phyloP scores from a whole-genome alignment of 495 filamentous ascomycete genomes.

The Aspergillus carlsbadensis region DNA sequence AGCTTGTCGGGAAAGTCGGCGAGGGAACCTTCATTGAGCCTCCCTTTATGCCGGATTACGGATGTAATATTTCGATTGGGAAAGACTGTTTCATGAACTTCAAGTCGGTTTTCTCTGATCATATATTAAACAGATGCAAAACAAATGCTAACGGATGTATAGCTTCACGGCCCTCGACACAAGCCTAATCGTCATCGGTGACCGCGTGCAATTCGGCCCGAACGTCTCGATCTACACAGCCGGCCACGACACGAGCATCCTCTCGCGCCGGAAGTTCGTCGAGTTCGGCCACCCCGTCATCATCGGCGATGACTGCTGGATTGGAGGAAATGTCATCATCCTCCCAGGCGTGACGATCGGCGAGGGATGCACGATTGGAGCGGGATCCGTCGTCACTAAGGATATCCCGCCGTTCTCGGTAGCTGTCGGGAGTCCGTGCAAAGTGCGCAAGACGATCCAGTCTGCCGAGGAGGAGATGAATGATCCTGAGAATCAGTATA shows the following conservation, averaged over 20 bases:
- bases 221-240: conserved; percentile 67
- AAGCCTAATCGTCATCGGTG: conserved; percentile 68
- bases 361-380: conserved; percentile 45
- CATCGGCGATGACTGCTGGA: conserved; percentile 83
- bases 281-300: conserved; percentile 71
- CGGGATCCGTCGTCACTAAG: conserved; percentile 47
- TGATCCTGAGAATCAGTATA: conserved; percentile 27
- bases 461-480: conserved; percentile 30
- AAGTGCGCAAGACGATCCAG: conserved; percentile 37
- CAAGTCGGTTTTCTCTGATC: conserved; percentile 38
- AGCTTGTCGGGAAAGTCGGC: conserved; percentile 45
- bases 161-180: conserved; percentile 69
- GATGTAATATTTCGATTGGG: conserved; percentile 53
- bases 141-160: background rate
- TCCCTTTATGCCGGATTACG: conserved; percentile 54
- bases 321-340: conserved; percentile 71
- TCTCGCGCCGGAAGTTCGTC: conserved; percentile 69
- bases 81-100: conserved; percentile 53
- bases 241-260: conserved; percentile 66
- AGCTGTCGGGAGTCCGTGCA: conserved; percentile 39
- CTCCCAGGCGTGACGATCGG: conserved; percentile 66
- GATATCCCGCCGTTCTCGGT: conserved; percentile 44
- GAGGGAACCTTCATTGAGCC: conserved; percentile 49
- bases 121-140: too few species aligned
- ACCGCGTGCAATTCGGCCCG: conserved; percentile 72